These are phyloP conservation scores for Sarcodon sp. DNA, from an alignment of 768 basidiomycete genomes.

Conservation along the genomic window DNA sequence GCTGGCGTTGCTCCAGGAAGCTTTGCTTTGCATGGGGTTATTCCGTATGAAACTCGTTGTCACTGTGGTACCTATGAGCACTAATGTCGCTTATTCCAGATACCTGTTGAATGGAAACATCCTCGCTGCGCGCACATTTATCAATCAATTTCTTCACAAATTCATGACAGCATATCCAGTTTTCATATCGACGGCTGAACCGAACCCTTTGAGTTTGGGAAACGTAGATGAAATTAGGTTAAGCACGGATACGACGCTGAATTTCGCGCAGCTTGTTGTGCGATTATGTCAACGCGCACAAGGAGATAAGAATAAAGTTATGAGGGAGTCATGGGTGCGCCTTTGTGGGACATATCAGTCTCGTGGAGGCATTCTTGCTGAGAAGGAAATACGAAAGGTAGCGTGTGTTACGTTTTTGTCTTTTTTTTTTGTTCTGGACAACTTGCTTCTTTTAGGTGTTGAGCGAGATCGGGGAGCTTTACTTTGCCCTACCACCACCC, in stretches of 20 bases:
- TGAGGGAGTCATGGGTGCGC: constrained; percentile 75
- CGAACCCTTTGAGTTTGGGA: constrained; percentile 13
- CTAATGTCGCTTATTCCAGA: constrained; percentile 22
- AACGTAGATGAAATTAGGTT: constrained; percentile 51
- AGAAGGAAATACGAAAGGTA: constrained; percentile 53
- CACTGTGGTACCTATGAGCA: not conserved
- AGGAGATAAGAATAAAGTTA: constrained; percentile 63
- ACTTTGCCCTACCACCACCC: constrained; percentile 82
- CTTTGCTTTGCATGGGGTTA: constrained; percentile 74
- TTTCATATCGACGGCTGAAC: constrained; percentile 29
- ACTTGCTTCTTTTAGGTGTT: constrained; percentile 32
- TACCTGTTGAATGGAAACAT: constrained; percentile 82
- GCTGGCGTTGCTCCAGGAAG: constrained; percentile 41
- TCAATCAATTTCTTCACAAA: constrained; percentile 62
- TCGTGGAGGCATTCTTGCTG: constrained; percentile 46
- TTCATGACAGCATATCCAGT: constrained; percentile 35
- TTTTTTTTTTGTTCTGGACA: not conserved
- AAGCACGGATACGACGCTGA: constrained; percentile 66
- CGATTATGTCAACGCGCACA: constrained; percentile 80
- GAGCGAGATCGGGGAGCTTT: constrained; percentile 55
- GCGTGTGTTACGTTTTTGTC: constrained; percentile 11
- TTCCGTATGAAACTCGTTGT: constrained; percentile 52
- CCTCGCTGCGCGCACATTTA: constrained; percentile 88
- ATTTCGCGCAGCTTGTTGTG: constrained; percentile 85
- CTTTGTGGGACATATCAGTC: constrained; percentile 78